Percentiles rank a stretch among this genome's conserved stretches.
phyloP scores from a whole-genome alignment of 805 yeast genomes.

The Candida lessepsii region DNA sequence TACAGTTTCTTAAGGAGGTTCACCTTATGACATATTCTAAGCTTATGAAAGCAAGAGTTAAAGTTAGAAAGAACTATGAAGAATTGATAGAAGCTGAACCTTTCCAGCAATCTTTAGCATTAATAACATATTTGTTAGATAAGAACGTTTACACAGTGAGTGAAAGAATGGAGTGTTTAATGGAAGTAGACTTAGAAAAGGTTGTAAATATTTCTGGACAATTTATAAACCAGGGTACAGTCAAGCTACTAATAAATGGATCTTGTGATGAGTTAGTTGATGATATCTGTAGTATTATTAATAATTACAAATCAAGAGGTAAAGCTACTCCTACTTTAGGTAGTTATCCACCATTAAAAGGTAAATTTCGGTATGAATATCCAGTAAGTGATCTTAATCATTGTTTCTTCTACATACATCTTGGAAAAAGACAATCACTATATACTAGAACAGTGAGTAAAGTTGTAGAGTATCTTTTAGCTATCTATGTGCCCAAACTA shows the following conservation, averaged over 20 bases:
- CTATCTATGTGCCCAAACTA: background rate
- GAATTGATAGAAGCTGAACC: constrained; percentile 44
- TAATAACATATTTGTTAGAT: constrained; percentile 53
- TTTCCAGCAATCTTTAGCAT: constrained; percentile 48
- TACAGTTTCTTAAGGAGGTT: constrained; percentile 12
- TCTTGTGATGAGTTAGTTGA: constrained; percentile 6
- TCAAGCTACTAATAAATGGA: constrained; percentile 11
- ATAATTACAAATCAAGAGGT: background rate
- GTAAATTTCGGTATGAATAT: constrained; percentile 6
- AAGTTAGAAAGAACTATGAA: constrained; percentile 48
- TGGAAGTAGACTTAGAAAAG: constrained; percentile 40
- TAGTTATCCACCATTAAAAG: constrained; percentile 1
- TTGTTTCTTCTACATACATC: constrained; percentile 11
- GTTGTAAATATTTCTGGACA: constrained; percentile 8
- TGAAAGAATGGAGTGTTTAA: constrained; percentile 55
- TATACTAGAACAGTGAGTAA: constrained; percentile 9
- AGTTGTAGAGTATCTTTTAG: constrained; percentile 10
- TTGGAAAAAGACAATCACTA: constrained; percentile 11
- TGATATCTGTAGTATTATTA: constrained; percentile 7
- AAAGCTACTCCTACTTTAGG: background rate
- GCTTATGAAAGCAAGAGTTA: constrained; percentile 46
- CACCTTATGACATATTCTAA: constrained; percentile 23
- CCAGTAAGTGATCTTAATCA: constrained; percentile 1
- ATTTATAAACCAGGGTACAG: constrained; percentile 1
- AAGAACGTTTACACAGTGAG: constrained; percentile 54